Evolutionary conservation across 495 filamentous ascomycete species (phyloP).

Genomic region (Hypoxylon perforatum): DNA sequence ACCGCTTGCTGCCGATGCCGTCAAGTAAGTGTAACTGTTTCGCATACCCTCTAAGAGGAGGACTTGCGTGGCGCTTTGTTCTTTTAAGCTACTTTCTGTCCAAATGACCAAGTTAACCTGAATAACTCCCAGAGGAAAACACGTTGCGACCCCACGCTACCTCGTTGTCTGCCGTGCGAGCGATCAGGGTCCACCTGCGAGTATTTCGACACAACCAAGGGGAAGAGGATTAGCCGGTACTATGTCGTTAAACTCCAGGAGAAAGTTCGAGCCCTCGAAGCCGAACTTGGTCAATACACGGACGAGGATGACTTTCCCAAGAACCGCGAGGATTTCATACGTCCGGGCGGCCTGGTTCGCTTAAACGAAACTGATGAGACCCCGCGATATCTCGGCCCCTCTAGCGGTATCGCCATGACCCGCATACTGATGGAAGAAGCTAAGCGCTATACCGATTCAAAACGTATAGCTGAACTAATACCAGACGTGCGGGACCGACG

Average conservation of each 20-base stretch:
- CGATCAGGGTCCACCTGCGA: constrained; percentile 88
- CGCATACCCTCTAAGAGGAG: background rate
- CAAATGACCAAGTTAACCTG: constrained; percentile 12
- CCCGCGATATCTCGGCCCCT: constrained; percentile 86
- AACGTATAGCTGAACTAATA: constrained; percentile 88
- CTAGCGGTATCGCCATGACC: constrained; percentile 93
- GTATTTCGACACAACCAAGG: constrained; percentile 88
- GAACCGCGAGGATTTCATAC: constrained; percentile 82
- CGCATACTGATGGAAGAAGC: constrained; percentile 94
- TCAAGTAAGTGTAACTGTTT: constrained; percentile 70
- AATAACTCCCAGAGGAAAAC: constrained; percentile 78
- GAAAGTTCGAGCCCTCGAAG: constrained; percentile 80
- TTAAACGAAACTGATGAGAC: constrained; percentile 83
- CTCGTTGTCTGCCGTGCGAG: constrained; percentile 92
- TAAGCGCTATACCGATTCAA: constrained; percentile 84
- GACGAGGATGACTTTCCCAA: constrained; percentile 73
- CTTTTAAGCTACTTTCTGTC: constrained; percentile 6
- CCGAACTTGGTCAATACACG: constrained; percentile 70
- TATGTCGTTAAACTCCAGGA: constrained; percentile 91
- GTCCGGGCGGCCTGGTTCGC: constrained; percentile 81
- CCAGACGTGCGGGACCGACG: constrained; percentile 65
- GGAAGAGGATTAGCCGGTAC: constrained; percentile 78
- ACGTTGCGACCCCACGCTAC: constrained; percentile 89
- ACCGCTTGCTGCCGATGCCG: constrained; percentile 89
- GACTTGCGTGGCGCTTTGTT: constrained; percentile 12